Evolutionary conservation across 257 asterid species (phyloP).

Genomic region (Primulina huaijiensis): DNA sequence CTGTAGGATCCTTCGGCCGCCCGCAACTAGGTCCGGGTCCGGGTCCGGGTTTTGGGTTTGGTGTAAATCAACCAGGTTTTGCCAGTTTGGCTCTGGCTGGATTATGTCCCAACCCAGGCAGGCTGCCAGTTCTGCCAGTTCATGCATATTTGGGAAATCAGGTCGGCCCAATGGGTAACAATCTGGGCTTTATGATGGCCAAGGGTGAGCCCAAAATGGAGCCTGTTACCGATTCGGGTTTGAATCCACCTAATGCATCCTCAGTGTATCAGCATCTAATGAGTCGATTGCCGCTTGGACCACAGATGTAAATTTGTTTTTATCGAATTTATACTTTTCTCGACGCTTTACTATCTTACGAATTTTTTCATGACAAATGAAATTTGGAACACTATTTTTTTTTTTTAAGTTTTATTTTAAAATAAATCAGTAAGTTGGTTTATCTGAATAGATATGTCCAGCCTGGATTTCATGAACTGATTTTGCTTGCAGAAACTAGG

Average conservation of each 20-base stretch:
- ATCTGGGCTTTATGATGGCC: conserved; percentile 43
- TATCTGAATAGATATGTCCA: too few species aligned
- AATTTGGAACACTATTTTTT: too few species aligned
- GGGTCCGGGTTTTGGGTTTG: conserved; percentile 43
- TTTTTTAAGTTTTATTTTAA: too few species aligned
- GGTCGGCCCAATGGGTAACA: conserved; percentile 30
- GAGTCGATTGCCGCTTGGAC: conserved; percentile 67
- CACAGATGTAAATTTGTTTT: conserved; percentile 44
- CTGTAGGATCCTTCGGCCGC: conserved; percentile 38
- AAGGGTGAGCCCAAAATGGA: conserved; percentile 56
- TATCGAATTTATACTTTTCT: background rate
- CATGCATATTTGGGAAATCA: conserved; percentile 46
- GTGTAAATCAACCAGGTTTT: conserved; percentile 49
- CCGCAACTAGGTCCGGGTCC: too few species aligned
- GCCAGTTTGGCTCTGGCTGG: conserved; percentile 42
- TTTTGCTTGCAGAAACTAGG: too few species aligned
- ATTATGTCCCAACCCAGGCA: conserved; percentile 41
- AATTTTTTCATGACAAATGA: too few species aligned
- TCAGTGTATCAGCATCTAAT: conserved; percentile 59
- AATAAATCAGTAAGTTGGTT: too few species aligned
- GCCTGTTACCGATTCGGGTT: conserved; percentile 25
- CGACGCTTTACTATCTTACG: too few species aligned
- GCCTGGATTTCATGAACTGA: too few species aligned
- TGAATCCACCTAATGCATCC: conserved; percentile 27
- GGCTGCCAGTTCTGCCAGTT: conserved; percentile 26